These are phyloP conservation scores for Acanthamoeba divionensis DNA, from an alignment of 208 protist genomes.

Conservation along the genomic window DNA sequence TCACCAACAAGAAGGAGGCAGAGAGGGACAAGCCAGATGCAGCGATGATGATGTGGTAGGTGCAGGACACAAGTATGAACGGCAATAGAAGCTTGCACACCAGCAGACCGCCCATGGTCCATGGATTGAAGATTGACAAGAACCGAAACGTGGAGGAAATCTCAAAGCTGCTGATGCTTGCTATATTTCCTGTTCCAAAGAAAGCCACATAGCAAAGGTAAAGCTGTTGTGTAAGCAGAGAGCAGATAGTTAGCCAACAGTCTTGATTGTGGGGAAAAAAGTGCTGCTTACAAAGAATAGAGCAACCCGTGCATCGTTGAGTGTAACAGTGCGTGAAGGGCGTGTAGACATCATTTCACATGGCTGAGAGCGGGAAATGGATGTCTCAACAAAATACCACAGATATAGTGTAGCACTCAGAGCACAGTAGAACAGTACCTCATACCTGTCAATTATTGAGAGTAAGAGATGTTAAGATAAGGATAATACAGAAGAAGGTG, in stretches of 20 bases:
- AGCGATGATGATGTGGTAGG: conserved; percentile 59
- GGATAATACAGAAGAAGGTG: not conserved
- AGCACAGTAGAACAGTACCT: conserved; percentile 60
- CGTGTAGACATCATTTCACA: not conserved
- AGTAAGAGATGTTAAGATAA: not conserved
- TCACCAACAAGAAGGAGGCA: conserved; percentile 68
- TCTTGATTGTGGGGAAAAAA: not conserved
- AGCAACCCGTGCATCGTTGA: conserved; percentile 64
- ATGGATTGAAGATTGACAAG: conserved; percentile 72
- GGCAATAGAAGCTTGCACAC: conserved; percentile 77
- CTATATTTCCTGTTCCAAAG: conserved; percentile 81
- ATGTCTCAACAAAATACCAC: conserved; percentile 66
- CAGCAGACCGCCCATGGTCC: conserved; percentile 72
- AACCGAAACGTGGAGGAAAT: conserved; percentile 68
- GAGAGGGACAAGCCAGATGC: conserved; percentile 45
- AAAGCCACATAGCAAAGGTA: conserved; percentile 75
- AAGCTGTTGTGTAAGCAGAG: not conserved
- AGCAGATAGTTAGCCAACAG: too few species aligned
- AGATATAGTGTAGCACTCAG: conserved; percentile 55
- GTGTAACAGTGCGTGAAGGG: not conserved
- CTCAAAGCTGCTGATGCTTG: conserved; percentile 75
- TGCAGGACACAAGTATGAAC: conserved; percentile 63
- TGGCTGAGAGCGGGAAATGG: not conserved
- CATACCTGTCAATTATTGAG: conserved; percentile 23
- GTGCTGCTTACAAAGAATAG: conserved; percentile 69